phyloP scores from a whole-genome alignment of 306 rosid genomes.

The Lathyrus sativus region DNA sequence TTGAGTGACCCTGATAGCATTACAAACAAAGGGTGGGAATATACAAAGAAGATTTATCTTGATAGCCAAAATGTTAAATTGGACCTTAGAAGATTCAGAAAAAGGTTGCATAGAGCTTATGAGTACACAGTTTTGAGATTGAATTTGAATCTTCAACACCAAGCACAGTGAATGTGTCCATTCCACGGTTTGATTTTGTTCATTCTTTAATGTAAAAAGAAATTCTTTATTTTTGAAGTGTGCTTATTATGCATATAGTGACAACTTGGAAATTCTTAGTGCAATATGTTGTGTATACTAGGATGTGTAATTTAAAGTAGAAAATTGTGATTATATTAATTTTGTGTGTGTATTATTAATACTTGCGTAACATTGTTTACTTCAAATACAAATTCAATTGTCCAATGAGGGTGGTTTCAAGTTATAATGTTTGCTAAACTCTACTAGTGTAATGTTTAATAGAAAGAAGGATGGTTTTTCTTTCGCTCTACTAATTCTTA shows the following conservation, averaged over 20 bases:
- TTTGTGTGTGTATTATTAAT: too few species aligned
- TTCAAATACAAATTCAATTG: constrained; percentile 10
- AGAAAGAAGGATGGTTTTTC: background rate
- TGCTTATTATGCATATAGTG: constrained; percentile 18
- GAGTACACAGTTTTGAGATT: constrained; percentile 43
- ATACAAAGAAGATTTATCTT: constrained; percentile 87
- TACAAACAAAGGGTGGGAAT: constrained; percentile 76
- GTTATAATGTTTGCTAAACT: constrained; percentile 1
- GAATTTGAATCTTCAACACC: constrained; percentile 34
- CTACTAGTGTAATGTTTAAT: background rate
- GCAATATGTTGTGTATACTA: constrained; percentile 20
- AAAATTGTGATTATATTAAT: constrained; percentile 1
- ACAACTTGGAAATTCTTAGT: background rate
- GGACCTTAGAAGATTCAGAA: constrained; percentile 65
- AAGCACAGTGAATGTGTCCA: constrained; percentile 34
- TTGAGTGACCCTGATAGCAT: constrained; percentile 69
- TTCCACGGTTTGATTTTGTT: constrained; percentile 9
- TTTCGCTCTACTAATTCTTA: background rate
- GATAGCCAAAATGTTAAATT: constrained; percentile 76
- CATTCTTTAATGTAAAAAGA: constrained; percentile 33
- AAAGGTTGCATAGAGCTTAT: constrained; percentile 69
- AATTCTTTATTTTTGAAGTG: background rate
- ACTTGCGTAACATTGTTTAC: constrained; percentile 23
- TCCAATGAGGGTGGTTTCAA: background rate
- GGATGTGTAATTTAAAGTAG: constrained; percentile 34